phyloP scores from a whole-genome alignment of 768 basidiomycete species.

The Lactarius akahatsu region DNA sequence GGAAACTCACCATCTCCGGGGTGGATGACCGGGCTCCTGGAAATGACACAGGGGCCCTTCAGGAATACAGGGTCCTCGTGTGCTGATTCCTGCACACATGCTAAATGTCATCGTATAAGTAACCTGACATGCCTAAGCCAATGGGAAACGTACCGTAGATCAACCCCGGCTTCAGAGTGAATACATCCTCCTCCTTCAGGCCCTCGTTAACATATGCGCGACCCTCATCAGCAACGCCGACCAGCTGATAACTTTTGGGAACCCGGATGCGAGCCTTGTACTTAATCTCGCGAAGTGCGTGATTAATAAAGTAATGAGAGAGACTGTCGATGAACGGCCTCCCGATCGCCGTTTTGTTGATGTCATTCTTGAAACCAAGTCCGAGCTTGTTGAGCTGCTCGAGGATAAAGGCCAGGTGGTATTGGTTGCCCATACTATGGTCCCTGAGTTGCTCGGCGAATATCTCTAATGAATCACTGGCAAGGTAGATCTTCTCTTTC shows the following conservation, averaged over 20 bases:
- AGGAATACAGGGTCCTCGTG: constrained; percentile 12
- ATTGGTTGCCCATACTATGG: constrained; percentile 49
- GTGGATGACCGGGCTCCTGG: constrained; percentile 37
- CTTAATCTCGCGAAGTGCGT: constrained; percentile 72
- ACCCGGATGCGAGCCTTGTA: constrained; percentile 73
- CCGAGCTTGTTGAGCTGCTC: constrained; percentile 47
- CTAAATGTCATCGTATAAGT: constrained; percentile 1
- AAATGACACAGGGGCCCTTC: constrained; percentile 29
- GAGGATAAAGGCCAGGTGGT: constrained; percentile 51
- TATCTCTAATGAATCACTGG: constrained; percentile 53
- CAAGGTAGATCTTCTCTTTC: constrained; percentile 55
- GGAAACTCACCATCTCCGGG: constrained; percentile 36
- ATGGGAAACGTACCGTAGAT: constrained; percentile 20
- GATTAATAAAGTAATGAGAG: constrained; percentile 58
- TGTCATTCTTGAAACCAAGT: constrained; percentile 46
- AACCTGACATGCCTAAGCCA: background rate
- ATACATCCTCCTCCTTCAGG: constrained; percentile 7
- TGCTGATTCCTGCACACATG: constrained; percentile 20
- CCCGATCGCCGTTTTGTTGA: constrained; percentile 42
- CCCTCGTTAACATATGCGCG: constrained; percentile 23
- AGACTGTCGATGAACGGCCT: constrained; percentile 57
- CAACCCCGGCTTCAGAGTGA: constrained; percentile 4
- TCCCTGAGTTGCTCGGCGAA: constrained; percentile 50
- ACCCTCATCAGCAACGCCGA: constrained; percentile 84
- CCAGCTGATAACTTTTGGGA: constrained; percentile 63